These are phyloP conservation scores for Scenedesmus sp. DNA, from an alignment of 163 green algal genomes.

Conservation along the genomic window DNA sequence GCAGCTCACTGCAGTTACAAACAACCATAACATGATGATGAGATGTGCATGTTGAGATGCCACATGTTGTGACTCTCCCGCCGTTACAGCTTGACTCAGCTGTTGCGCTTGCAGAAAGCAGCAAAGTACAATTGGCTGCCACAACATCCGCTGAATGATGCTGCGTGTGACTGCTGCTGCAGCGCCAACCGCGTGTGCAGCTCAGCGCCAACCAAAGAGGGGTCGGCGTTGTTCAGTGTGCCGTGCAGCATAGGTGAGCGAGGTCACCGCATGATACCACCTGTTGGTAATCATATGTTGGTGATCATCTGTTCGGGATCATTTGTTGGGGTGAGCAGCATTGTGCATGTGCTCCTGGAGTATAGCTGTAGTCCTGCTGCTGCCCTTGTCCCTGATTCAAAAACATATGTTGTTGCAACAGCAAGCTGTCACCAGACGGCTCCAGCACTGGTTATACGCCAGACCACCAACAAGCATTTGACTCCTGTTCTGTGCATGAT, in stretches of 20 bases:
- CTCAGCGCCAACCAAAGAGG: neutral
- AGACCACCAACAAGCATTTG: neutral
- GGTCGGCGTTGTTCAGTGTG: neutral
- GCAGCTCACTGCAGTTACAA: neutral
- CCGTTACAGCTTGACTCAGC: too few species aligned
- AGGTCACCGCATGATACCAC: too few species aligned
- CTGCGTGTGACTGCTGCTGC: constrained; percentile 1
- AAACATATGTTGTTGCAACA: neutral
- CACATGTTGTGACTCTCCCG: neutral
- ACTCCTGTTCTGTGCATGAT: neutral
- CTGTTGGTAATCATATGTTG: neutral
- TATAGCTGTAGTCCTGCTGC: too few species aligned
- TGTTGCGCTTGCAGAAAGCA: too few species aligned
- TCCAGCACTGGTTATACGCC: neutral
- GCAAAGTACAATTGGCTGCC: neutral
- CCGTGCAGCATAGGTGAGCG: constrained; percentile 22
- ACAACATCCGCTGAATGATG: neutral
- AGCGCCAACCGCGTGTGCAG: constrained; percentile 38
- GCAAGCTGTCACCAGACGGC: neutral
- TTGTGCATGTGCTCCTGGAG: too few species aligned
- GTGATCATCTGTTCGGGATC: neutral
- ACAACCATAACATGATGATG: neutral
- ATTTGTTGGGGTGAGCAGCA: too few species aligned
- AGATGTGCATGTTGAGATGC: neutral
- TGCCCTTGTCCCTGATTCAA: neutral